phyloP scores from a whole-genome alignment of 2,329 filamentous ascomycete genomes.

The Penicillium brasilianum region DNA sequence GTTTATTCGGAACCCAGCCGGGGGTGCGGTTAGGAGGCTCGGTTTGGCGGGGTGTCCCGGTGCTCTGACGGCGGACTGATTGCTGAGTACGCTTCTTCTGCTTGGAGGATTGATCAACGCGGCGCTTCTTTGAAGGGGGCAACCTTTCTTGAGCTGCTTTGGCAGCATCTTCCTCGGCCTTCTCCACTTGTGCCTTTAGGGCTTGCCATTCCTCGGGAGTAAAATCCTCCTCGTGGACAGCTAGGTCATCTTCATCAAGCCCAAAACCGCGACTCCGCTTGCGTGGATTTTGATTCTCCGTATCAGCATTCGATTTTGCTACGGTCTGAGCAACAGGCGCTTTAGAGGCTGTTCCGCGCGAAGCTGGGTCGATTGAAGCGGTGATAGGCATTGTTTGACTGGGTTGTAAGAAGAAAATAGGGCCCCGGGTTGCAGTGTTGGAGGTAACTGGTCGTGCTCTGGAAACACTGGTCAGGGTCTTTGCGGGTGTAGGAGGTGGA shows the following conservation, averaged over 20 bases:
- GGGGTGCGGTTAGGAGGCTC: constrained; percentile 21
- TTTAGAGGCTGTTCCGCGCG: background rate
- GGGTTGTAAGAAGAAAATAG: background rate
- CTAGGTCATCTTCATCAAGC: constrained; percentile 44
- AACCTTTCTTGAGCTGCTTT: constrained; percentile 10
- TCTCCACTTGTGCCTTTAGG: constrained; percentile 9
- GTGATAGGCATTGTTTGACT: background rate
- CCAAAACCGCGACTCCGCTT: constrained; percentile 52
- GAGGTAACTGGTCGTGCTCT: background rate
- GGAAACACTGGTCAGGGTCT: background rate
- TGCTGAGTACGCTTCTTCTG: constrained; percentile 17
- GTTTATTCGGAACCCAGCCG: constrained; percentile 32
- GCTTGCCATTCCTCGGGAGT: constrained; percentile 38
- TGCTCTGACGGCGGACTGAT: constrained; percentile 1
- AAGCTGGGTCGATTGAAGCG: background rate
- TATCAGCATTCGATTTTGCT: background rate
- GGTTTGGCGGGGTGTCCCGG: background rate
- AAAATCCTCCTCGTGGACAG: constrained; percentile 23
- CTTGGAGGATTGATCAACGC: constrained; percentile 12
- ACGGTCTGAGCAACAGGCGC: background rate
- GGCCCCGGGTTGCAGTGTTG: background rate
- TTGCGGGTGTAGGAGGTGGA: background rate
- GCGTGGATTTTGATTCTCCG: background rate
- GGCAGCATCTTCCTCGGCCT: constrained; percentile 19
- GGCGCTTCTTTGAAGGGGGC: constrained; percentile 19